These are phyloP conservation scores for Malbranchea zuffiana DNA, from an alignment of 2,329 filamentous ascomycete genomes.

Conservation along the genomic window DNA sequence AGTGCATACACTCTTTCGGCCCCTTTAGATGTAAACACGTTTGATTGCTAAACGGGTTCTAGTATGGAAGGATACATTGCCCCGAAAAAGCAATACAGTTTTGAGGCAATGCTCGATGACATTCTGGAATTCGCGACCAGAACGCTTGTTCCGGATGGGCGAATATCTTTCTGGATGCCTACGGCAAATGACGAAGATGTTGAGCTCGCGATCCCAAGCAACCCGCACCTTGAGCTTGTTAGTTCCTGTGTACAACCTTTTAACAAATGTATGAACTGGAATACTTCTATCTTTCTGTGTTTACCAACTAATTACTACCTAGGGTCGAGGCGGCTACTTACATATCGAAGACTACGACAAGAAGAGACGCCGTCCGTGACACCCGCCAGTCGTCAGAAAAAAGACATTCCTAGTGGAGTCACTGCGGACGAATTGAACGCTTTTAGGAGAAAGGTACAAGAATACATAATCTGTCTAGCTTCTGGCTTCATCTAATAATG, in stretches of 20 bases:
- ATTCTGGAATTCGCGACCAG: slow-evolving; percentile 71
- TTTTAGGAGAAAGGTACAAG: slow-evolving; percentile 49
- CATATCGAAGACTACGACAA: slow-evolving; percentile 63
- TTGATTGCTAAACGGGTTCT: background rate
- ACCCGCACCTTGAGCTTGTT: slow-evolving; percentile 63
- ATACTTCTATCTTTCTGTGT: background rate
- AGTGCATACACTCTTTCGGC: slow-evolving; percentile 20
- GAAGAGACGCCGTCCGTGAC: slow-evolving; percentile 27
- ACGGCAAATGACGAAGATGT: slow-evolving; percentile 70
- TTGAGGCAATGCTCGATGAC: slow-evolving; percentile 79
- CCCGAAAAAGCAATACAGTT: slow-evolving; percentile 86
- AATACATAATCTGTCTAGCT: too few species aligned
- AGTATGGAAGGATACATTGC: slow-evolving; percentile 61
- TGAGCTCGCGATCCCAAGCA: slow-evolving; percentile 64
- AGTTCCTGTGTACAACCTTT: slow-evolving; percentile 76
- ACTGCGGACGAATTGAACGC: slow-evolving; percentile 57
- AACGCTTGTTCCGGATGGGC: slow-evolving; percentile 65
- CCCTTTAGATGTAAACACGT: background rate
- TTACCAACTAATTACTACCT: slow-evolving; percentile 2
- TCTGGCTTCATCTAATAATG: too few species aligned
- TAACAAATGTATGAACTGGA: slow-evolving; percentile 60
- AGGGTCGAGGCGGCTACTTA: slow-evolving; percentile 84
- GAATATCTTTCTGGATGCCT: slow-evolving; percentile 95
- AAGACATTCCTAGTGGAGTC: slow-evolving; percentile 29
- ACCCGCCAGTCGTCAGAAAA: slow-evolving; percentile 28